A percentile compares a stretch with the other conserved stretches of the same genome.
These are phyloP conservation scores for Chlorella sp. DNA, from an alignment of 139 green algal species.

Conservation along the genomic window DNA sequence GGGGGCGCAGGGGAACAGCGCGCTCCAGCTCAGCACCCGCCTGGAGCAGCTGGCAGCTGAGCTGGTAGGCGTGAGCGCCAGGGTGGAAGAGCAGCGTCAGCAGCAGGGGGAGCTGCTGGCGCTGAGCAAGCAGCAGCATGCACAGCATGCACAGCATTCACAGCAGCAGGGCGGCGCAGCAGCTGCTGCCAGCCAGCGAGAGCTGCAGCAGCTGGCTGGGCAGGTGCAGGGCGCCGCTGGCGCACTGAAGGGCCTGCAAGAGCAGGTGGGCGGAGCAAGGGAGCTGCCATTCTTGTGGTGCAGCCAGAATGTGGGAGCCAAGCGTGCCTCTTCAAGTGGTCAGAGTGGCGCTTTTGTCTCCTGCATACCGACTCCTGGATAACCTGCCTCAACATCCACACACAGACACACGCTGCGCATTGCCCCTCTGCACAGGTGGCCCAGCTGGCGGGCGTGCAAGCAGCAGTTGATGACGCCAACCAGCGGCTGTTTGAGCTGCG, in stretches of 20 bases:
- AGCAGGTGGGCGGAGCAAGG: not conserved
- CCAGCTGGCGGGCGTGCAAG: not conserved
- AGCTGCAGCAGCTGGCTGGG: not conserved
- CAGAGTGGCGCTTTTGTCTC: not conserved
- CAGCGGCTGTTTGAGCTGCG: constrained; percentile 35
- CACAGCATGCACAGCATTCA: not conserved
- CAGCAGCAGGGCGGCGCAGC: too few species aligned
- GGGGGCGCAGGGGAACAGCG: not conserved
- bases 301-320: not conserved
- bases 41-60: constrained; percentile 16
- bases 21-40: not conserved
- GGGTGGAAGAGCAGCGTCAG: not conserved
- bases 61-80: not conserved
- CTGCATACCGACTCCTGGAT: not conserved
- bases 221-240: not conserved
- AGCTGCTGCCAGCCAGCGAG: not conserved
- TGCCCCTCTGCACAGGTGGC: not conserved
- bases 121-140: not conserved
- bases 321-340: not conserved
- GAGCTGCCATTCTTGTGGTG: not conserved
- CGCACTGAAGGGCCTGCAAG: not conserved
- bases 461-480: not conserved
- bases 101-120: not conserved
- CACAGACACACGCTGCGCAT: not conserved
- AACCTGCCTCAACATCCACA: not conserved